phyloP scores from a whole-genome alignment of 176 grass and related monocot species.

The Alopecurus myosuroides region DNA sequence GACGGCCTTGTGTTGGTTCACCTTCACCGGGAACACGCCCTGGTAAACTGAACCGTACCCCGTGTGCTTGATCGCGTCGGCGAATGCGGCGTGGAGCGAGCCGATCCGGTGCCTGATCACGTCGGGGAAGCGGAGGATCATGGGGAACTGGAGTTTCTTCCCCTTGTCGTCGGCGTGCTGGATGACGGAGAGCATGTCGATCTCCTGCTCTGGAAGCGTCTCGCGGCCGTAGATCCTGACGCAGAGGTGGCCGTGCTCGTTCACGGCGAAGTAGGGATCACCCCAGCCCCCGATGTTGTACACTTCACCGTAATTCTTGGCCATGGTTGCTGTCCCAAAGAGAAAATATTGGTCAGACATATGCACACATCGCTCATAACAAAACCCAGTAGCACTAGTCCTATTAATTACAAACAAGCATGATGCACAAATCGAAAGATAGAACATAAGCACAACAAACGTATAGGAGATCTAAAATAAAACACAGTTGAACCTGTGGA shows the following conservation, averaged over 20 bases:
- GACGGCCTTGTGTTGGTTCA: conserved; percentile 20
- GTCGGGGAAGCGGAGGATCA: conserved; percentile 37
- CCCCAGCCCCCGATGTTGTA: conserved; percentile 35
- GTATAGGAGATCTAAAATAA: too few species aligned
- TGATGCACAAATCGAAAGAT: background rate
- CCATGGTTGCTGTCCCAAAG: background rate
- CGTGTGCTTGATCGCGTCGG: background rate
- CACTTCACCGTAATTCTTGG: background rate
- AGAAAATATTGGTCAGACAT: background rate
- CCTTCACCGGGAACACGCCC: conserved; percentile 34
- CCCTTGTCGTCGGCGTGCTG: background rate
- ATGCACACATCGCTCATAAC: too few species aligned
- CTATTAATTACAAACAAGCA: background rate
- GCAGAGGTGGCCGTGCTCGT: conserved; percentile 10
- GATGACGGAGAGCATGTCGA: conserved; percentile 17
- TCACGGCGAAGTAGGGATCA: conserved; percentile 28
- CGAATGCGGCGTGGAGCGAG: conserved; percentile 17
- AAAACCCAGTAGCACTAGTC: background rate
- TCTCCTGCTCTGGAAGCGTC: background rate
- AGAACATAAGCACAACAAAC: background rate
- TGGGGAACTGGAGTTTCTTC: conserved; percentile 1
- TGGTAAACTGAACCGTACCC: background rate
- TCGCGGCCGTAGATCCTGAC: background rate
- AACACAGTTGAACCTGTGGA: too few species aligned
- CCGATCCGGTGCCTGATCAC: conserved; percentile 23